Base-by-base conservation (phyloP, 202 grass and related monocot species). In the Bolboschoenoplectus hybrid region DNA sequence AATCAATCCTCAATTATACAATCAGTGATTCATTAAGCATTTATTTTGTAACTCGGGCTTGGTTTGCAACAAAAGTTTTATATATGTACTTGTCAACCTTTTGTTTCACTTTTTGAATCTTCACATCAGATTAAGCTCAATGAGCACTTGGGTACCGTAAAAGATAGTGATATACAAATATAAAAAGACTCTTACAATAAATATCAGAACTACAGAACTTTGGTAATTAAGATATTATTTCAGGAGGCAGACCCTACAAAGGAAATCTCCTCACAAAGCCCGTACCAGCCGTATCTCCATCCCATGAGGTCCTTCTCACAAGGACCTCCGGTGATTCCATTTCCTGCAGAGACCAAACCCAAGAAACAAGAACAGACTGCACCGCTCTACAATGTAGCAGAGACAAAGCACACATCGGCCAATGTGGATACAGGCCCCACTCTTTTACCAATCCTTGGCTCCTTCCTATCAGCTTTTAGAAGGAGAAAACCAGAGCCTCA, bases 331-430 rank as follows among this genome's bases (percentile, higher is more conserved):
- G 69, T 96, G 49, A 94, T 98, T 75, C 97, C 91, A 14, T 80
- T 80, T 60, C 87, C 57, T 12, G 77, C 89, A 58, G 87, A 90
- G 32, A 71, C 16, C 12, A 92, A 94, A 86, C 66, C 84, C 2
- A 88, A 70, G 62, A 96, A 92, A 64, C 89, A 84, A 84, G 93
- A 91, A 71, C 85, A 81, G 7, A 88, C 93, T 92, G 93, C 91
- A 83, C 91, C 91, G 0, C 56, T 94, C 51, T 91, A 94, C 85
- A 85, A 78, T 16, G 88, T 91, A 57, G 82, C 92, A 3, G 70
- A 88, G 49, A 98, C 66, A 1, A 84, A 84, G 41, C 65, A 84
- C 65, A 71, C 61, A 55, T 26, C 88, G 34, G 82, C 93, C 67
- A 62, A 94, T 40, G 86, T 80, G 10, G 91, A 91, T 74, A 78